Evolutionary conservation across 129 eudicot genomes (phyloP), one percentile per base, ranked within the genome.

Genomic region (Saussurea involucrata): DNA sequence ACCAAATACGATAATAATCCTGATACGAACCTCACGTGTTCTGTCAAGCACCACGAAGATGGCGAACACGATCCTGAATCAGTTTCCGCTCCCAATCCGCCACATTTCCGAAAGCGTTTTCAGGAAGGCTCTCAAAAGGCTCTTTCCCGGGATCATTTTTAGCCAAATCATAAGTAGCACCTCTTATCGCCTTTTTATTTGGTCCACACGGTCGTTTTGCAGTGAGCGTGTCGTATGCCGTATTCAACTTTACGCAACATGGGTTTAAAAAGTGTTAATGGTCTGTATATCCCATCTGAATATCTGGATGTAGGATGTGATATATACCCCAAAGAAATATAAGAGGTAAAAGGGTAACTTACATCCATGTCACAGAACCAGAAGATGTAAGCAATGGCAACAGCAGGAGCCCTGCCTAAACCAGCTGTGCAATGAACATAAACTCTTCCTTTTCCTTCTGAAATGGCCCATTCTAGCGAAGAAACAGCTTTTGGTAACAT

Each of bases 371-470:
- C 85, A 61, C 76, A 73, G 71, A 94, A 94, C 98, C 98, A 94
- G 88, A 89, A 94, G 90, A 91, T 82, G 83, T 94, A 91, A 65
- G 98, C 92, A 81, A 94, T 91, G 25, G 96, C 88, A 76, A 91
- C 96, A 70, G 98, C 97, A 20, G 98, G 98, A 53, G 98, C 98
- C 58, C 98, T 85, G 8, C 98, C 98, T 81, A 94, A 82, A 63
- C 98, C 98, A 34, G 98, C 98, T 28, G 98, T 91, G 81, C 98
- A 94, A 68, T 94, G 98, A 13, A 94, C 93, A 42, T 94, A 94
- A 1, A 83, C 90, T 85, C 82, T 89, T 77, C 96, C 98, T 75
- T 89, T 89, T 15, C 96, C 96, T 71, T 94, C 96, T 3, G 87
- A 85, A 79, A 94, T 74, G n/a, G 96, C 98, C 91, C 97, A 89